Evolutionary conservation across 2,329 filamentous ascomycete species (phyloP), one percentile per base, ranked within the genome.

Genomic region (Botryosphaeria dothidea): DNA sequence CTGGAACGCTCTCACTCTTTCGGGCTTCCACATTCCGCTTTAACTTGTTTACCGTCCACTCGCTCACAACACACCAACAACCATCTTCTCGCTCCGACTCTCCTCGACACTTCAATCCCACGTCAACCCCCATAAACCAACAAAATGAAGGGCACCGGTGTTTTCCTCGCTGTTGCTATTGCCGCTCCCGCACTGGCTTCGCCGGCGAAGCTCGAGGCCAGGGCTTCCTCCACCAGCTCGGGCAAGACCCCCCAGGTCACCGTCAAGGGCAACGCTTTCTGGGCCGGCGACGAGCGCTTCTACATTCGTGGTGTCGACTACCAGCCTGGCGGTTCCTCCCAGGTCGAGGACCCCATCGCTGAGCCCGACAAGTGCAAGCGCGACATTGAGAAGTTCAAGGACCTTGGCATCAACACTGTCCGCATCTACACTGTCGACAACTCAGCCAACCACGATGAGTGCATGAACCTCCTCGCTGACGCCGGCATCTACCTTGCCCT

Each of bases 391-490:
- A 84, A 92, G 76, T 96, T 97, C 87, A 86, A 92, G 82, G 86
- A 92, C 70, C 84, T 97, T 58, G 92, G 93, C 56, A 83, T 97
- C 80, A 97, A 97, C 84, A 93, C 92, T 27, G 84, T 97, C 75
- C 93, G 93, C 78, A 91, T 97, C 67, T 97, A 97, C 85, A 92
- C 90, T 17, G 89, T 96, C 70, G 93, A 97, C 83, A 97, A 97
- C 85, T 89, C 88, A 58, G 81, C 84, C 71, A 80, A 90, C 78
- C 93, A 97, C 81, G 89, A 93, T 72, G 85, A 88, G 68, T 97
- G 93, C 84, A 97, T 97, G 93, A 82, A 84, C 67, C 84, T 86
- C 51, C 85, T 97, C 67, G 89, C 88, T 61, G 90, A 91, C 72
- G 93, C 92, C 68, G 92, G 92, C 72, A 97, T 97, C 83, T 97